phyloP scores from a whole-genome alignment of 2,329 filamentous ascomycete species.

The Fusarium beomiforme region DNA sequence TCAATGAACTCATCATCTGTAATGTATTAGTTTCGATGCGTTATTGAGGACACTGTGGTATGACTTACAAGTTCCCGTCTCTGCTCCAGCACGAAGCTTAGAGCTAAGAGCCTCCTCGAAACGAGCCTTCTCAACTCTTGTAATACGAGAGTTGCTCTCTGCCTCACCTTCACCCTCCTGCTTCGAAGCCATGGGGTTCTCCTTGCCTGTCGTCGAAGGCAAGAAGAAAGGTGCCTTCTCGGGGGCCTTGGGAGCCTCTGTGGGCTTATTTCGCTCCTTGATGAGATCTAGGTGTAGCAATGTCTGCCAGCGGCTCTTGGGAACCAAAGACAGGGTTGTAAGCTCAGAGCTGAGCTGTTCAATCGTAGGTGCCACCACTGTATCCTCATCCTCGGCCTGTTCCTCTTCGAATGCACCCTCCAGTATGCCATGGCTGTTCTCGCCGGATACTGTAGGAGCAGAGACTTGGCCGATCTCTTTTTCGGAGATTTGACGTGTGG shows the following conservation, averaged over 20 bases:
- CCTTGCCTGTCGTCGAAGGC: slow-evolving; percentile 68
- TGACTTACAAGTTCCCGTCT: slow-evolving; percentile 68
- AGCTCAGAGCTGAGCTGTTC: slow-evolving; percentile 86
- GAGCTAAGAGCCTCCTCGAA: slow-evolving; percentile 68
- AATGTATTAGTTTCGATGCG: slow-evolving; percentile 30
- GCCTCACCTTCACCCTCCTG: slow-evolving; percentile 49
- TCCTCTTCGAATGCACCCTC: slow-evolving; percentile 77
- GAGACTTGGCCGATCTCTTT: slow-evolving; percentile 73
- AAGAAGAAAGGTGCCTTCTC: slow-evolving; percentile 98
- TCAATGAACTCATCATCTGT: slow-evolving; percentile 74
- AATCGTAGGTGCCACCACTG: slow-evolving; percentile 64
- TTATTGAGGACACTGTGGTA: background rate
- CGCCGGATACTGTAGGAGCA: slow-evolving; percentile 81
- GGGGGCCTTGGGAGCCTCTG: slow-evolving; percentile 87
- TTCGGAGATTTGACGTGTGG: slow-evolving; percentile 85
- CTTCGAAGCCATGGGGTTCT: slow-evolving; percentile 52
- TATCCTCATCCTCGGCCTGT: slow-evolving; percentile 62
- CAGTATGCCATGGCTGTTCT: slow-evolving; percentile 79
- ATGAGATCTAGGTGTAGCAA: slow-evolving; percentile 92
- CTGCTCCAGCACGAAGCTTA: slow-evolving; percentile 63
- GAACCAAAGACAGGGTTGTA: slow-evolving; percentile 88
- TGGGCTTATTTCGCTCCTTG: slow-evolving; percentile 93
- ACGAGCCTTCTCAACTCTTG: slow-evolving; percentile 69
- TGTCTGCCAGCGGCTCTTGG: slow-evolving; percentile 93
- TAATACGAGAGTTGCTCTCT: slow-evolving; percentile 71